These are phyloP conservation scores for Aristolochia californica DNA, from an alignment of 164 flowering plant genomes.

Conservation along the genomic window DNA sequence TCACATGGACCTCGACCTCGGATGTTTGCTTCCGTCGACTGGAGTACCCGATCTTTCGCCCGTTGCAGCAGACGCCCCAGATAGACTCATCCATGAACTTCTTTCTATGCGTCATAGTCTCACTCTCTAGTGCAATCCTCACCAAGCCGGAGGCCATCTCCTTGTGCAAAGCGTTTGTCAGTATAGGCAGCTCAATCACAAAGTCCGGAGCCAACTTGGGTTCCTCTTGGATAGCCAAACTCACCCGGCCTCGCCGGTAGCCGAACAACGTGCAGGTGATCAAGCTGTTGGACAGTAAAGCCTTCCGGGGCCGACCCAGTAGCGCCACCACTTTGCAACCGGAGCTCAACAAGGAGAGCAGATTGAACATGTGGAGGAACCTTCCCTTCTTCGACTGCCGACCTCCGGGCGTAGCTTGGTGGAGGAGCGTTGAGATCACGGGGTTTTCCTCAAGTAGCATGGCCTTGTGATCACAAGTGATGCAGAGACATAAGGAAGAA, in stretches of 20 bases:
- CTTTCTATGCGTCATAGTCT: conserved; percentile 50
- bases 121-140: conserved; percentile 69
- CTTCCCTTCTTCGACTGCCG: conserved; percentile 33
- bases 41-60: conserved; percentile 61
- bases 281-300: conserved; percentile 35
- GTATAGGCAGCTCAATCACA: conserved; percentile 65
- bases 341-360: conserved; percentile 61
- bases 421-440: conserved; percentile 40
- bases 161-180: conserved; percentile 40
- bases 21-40: conserved; percentile 54
- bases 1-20: conserved; percentile 62
- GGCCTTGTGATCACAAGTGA: conserved; percentile 26
- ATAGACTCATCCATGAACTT: conserved; percentile 64
- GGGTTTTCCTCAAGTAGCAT: conserved; percentile 49
- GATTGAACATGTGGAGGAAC: conserved; percentile 62
- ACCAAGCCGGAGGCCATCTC: conserved; percentile 65
- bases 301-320: conserved; percentile 46
- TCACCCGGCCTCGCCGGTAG: conserved; percentile 51
- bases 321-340: conserved; percentile 84
- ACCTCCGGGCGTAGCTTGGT: conserved; percentile 20
- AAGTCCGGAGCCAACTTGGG: conserved; percentile 55
- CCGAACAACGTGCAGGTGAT: conserved; percentile 68
- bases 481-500: not conserved
- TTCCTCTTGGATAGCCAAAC: conserved; percentile 64
- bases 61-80: conserved; percentile 86